A percentile compares a stretch with the other conserved stretches of the same genome.
Evolutionary conservation across 805 yeast species (phyloP).

Genomic region (Candida yuanshanica): DNA sequence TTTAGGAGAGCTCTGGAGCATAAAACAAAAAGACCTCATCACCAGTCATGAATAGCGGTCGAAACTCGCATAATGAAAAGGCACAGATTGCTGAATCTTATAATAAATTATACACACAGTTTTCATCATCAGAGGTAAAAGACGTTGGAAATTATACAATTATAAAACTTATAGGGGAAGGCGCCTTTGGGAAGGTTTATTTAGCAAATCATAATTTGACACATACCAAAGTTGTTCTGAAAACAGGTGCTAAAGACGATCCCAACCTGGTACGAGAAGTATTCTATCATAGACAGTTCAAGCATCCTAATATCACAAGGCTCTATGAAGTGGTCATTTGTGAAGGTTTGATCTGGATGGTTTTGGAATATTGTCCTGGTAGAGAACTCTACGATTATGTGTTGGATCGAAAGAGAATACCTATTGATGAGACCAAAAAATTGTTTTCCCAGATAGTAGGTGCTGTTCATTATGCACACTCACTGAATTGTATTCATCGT

Average conservation of each 20-base stretch:
- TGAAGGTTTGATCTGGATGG: constrained; percentile 79
- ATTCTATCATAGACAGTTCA: constrained; percentile 78
- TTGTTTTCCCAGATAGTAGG: constrained; percentile 59
- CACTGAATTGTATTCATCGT: constrained; percentile 73
- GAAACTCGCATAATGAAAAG: constrained; percentile 21
- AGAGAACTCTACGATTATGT: constrained; percentile 69
- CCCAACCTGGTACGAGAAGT: constrained; percentile 88
- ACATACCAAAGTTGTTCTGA: constrained; percentile 74
- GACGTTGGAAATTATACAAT: constrained; percentile 82
- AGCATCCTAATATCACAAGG: constrained; percentile 77
- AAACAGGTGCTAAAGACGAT: constrained; percentile 70
- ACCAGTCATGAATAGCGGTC: constrained; percentile 1
- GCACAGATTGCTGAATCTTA: constrained; percentile 54
- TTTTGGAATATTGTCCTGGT: constrained; percentile 83
- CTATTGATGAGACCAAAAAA: constrained; percentile 42
- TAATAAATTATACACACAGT: constrained; percentile 48
- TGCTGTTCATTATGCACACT: constrained; percentile 66
- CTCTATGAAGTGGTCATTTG: constrained; percentile 83
- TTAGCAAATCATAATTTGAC: constrained; percentile 75
- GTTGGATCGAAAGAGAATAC: constrained; percentile 44
- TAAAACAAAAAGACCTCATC: background rate
- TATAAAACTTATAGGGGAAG: constrained; percentile 75
- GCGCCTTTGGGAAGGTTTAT: constrained; percentile 89
- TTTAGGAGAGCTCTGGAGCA: too few species aligned
- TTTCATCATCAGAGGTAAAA: constrained; percentile 40